Conservation (phyloP, 2,329 filamentous ascomycete species). For the Aspergillus udagawae region DNA sequence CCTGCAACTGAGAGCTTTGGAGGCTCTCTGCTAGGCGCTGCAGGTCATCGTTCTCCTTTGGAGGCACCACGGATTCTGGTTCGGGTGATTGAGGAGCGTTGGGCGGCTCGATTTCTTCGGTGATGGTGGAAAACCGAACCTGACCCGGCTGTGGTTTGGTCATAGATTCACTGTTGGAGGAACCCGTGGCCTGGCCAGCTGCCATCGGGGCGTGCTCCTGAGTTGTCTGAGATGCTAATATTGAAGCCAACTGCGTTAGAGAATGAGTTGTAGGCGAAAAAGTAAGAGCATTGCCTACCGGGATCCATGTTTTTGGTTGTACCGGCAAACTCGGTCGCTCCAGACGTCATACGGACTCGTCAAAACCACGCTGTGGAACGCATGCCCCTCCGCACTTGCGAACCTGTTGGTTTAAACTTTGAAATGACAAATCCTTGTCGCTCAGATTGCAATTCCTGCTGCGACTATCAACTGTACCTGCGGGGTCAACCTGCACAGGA, state of each 20-base stretch:
- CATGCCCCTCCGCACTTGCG: slow-evolving; percentile 30
- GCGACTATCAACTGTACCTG: background rate
- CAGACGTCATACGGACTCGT: slow-evolving; percentile 34
- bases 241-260: slow-evolving; percentile 6
- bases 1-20: slow-evolving; percentile 72
- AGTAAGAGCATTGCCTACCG: slow-evolving; percentile 25
- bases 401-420: background rate
- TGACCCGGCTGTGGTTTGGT: slow-evolving; percentile 30
- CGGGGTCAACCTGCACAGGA: background rate
- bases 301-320: slow-evolving; percentile 22
- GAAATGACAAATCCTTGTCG: background rate
- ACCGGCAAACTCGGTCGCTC: slow-evolving; percentile 25
- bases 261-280: background rate
- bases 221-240: slow-evolving; percentile 15
- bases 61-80: slow-evolving; percentile 18
- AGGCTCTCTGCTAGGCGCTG: slow-evolving; percentile 68
- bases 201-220: slow-evolving; percentile 20
- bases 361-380: slow-evolving; percentile 25
- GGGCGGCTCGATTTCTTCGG: slow-evolving; percentile 63
- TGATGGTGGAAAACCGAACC: slow-evolving; percentile 68
- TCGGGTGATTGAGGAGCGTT: slow-evolving; percentile 17
- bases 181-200: slow-evolving; percentile 18
- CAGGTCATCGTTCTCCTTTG: slow-evolving; percentile 58
- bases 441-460: background rate
- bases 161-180: slow-evolving; percentile 25